Base-by-base conservation (phyloP, 169 alveolate species). In the Plasmodium berghei region DNA sequence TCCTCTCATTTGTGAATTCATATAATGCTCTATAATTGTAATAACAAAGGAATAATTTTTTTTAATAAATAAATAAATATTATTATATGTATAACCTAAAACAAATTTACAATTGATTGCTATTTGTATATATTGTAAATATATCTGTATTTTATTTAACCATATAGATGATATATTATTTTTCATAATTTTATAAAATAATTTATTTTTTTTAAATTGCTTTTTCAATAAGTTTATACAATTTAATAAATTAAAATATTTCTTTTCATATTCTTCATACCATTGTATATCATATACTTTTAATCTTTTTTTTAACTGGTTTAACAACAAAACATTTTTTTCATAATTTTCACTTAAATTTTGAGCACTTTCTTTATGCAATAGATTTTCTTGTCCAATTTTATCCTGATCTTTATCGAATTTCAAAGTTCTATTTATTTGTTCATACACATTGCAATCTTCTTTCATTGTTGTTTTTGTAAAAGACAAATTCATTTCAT, bases 241-340 rank as follows among this genome's bases (percentile, higher is more conserved):
- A 24, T 34, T 67, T 20, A 72, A 69, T 34, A 83, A 67, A 83
- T 83, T 56, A 34, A 83, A 58, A 28, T 83, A 83, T 71, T 67
- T 58, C 55, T 83, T 66, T 16, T 83, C 90, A 62, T 83, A 83
- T 26, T 66, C 73, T 55, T 83, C 90, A 67, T 83, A 83, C 90
- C 90, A 83, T 12, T 83, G 73, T 55, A 83, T 83, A 62, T 83
- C 90, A 22, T 83, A 83, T 24, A 83, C 69, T 67, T 83, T 83
- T 58, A 83, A 42, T 28, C 74, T 83, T 14, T 40, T 42, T 20
- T 83, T 83, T 16, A 83, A 16, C 12, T 55, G 52, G 20, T 55
- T 83, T 42, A 83, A 14, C 72, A 71, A 83, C 9, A 22, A 48
- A 28, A 6, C 34, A 5, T 1, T 40, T 34, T 34, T 34, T 3